Percentiles rank a stretch among this genome's conserved stretches.
Conservation (phyloP, 495 filamentous ascomycete genomes). For the Podospora australis region DNA sequence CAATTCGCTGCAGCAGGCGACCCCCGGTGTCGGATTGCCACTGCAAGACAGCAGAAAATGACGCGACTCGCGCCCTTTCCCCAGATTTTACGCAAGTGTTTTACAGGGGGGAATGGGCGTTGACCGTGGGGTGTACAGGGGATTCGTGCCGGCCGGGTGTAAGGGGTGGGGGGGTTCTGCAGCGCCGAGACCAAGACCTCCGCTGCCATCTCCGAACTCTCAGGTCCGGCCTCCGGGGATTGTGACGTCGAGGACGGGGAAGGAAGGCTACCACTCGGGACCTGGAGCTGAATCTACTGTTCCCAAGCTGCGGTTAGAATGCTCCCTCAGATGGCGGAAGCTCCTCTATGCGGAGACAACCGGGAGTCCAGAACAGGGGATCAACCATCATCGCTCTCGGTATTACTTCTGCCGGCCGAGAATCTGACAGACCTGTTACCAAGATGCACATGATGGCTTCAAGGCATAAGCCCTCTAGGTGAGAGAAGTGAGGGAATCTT, state of each 20-base stretch:
- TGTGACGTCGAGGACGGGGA: too few species aligned
- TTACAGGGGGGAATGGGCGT: slow-evolving; percentile 15
- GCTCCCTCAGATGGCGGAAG: too few species aligned
- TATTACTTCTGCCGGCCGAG: slow-evolving; percentile 2
- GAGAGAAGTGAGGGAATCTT: not conserved
- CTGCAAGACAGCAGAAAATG: slow-evolving; percentile 6
- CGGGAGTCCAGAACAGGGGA: too few species aligned
- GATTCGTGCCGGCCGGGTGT: slow-evolving; percentile 4
- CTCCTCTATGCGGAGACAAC: too few species aligned
- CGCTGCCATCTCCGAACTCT: too few species aligned
- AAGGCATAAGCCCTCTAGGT: not conserved
- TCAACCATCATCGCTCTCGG: too few species aligned
- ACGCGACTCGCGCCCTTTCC: slow-evolving; percentile 17
- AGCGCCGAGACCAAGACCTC: not conserved
- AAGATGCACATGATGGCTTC: not conserved
- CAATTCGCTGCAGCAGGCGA: too few species aligned
- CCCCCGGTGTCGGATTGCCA: not conserved
- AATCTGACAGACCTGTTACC: not conserved
- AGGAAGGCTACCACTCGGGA: too few species aligned
- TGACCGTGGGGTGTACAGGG: slow-evolving; percentile 16
- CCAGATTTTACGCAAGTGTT: slow-evolving; percentile 21
- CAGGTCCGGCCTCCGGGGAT: too few species aligned
- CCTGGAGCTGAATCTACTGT: too few species aligned
- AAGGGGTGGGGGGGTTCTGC: not conserved
- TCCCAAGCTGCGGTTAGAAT: too few species aligned